Evolutionary conservation across 2,329 filamentous ascomycete genomes (phyloP), one percentile per base, ranked within the genome.

Genomic region (Botryosphaeria dothidea): DNA sequence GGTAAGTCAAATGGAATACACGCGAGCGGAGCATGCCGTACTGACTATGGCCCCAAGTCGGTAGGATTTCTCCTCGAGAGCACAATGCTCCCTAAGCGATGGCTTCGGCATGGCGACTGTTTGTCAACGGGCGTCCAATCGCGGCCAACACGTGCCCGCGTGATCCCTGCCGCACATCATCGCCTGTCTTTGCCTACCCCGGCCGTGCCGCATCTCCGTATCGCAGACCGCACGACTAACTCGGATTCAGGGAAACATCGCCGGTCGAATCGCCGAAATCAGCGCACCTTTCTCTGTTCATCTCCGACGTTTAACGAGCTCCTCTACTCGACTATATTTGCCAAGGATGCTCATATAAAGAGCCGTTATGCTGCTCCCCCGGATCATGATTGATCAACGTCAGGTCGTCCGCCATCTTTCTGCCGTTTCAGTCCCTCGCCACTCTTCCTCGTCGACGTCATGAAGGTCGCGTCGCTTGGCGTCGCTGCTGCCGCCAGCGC

Each of bases 401-500:
- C 21, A n/a, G n/a, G 31, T 27, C 25, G 27, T 21, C 27, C 25
- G 48, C 19, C 11, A 25, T 7, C 19, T 34, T 21, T 34, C 29
- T n/a, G 15, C 31, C 31, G 2, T 13, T 21, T 57, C 15, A 21
- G 9, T 19, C 29, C 27, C 36, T 29, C 19, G n/a, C 38, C 1
- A 38, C 8, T 15, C 8, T 9, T 43, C 25, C 3, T 25, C 8
- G 36, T 41, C 29, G 29, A 13, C 29, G 21, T 17, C 15, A 52
- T 63, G 61, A 62, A 41, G 46, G n/a, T 25, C 23, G 19, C 31
- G 5, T 9, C 31, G 3, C n/a, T 52, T 31, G 25, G n/a, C 13
- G 58, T 4, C 17, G 31, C 11, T 43, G 34, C 23, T 9, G 64
- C 68, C 43, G 62, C 69, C 36, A 68, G 66, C 5, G 49, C 69